phyloP scores from a whole-genome alignment of 441 rosid species.

The Syzygium syzygioides region DNA sequence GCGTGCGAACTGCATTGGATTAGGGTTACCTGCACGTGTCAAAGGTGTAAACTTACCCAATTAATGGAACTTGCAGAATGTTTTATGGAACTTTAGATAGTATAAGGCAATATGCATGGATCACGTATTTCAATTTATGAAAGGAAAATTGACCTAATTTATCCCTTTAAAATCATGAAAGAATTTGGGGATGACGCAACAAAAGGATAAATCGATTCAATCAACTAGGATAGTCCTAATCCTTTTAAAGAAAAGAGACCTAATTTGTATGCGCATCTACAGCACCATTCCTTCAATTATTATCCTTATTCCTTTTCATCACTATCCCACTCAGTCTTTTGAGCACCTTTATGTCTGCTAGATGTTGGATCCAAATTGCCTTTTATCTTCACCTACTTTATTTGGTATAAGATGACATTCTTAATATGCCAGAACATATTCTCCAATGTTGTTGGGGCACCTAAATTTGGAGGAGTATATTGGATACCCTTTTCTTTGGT shows the following conservation, averaged over 20 bases:
- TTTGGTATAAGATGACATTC: background rate
- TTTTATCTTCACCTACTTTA: background rate
- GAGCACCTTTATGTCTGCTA: background rate
- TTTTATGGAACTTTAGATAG: background rate
- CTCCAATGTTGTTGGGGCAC: background rate
- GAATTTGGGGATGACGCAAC: background rate
- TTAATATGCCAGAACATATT: background rate
- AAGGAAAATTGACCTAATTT: background rate
- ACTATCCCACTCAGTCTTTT: background rate
- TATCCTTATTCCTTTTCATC: background rate
- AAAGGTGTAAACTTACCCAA: rapidly evolving
- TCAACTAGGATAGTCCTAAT: background rate
- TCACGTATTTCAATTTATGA: background rate
- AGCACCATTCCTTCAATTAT: background rate
- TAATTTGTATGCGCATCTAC: background rate
- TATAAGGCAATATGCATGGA: background rate
- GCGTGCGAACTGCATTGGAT: rapidly evolving
- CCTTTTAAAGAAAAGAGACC: background rate
- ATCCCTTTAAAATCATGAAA: background rate
- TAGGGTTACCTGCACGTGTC: rapidly evolving
- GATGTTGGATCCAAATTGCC: background rate
- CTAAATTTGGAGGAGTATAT: background rate
- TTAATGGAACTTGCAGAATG: rapidly evolving
- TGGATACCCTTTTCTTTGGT: background rate
- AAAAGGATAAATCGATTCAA: background rate